phyloP scores from a whole-genome alignment of 2,329 filamentous ascomycete genomes.

The Colletotrichum tabaci region DNA sequence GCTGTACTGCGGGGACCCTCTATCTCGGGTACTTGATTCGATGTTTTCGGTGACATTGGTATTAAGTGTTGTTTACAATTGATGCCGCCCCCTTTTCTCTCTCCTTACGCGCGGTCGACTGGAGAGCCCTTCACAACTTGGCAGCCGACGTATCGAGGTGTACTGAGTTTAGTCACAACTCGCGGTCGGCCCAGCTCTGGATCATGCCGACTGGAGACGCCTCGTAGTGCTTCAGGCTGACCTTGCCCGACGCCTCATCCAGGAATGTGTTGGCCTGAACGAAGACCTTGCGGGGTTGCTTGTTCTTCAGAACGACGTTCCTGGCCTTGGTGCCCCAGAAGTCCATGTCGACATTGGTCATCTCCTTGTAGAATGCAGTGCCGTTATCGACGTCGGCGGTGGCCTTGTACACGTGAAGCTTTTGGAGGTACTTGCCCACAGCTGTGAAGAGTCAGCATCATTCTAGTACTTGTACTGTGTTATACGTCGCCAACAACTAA shows the following conservation, averaged over 20 bases:
- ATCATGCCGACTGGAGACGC: slow-evolving; percentile 85
- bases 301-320: slow-evolving; percentile 80
- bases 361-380: slow-evolving; percentile 84
- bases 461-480: background rate
- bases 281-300: slow-evolving; percentile 90
- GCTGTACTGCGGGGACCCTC: background rate
- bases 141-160: background rate
- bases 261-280: slow-evolving; percentile 92
- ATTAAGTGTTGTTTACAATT: slow-evolving; percentile 27
- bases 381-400: slow-evolving; percentile 87
- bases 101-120: background rate
- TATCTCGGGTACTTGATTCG: background rate
- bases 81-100: slow-evolving; percentile 13
- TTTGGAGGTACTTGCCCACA: slow-evolving; percentile 89
- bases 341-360: slow-evolving; percentile 84
- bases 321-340: slow-evolving; percentile 89
- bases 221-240: slow-evolving; percentile 88
- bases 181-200: slow-evolving; percentile 81
- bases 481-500: slow-evolving; percentile 47
- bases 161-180: slow-evolving; percentile 45
- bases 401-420: slow-evolving; percentile 92
- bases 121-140: slow-evolving; percentile 18
- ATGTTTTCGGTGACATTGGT: slow-evolving; percentile 6
- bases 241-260: slow-evolving; percentile 76
- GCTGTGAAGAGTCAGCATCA: slow-evolving; percentile 61